phyloP scores from a whole-genome alignment of 1,284 basidiomycete species.

The Leccinum variabile region DNA sequence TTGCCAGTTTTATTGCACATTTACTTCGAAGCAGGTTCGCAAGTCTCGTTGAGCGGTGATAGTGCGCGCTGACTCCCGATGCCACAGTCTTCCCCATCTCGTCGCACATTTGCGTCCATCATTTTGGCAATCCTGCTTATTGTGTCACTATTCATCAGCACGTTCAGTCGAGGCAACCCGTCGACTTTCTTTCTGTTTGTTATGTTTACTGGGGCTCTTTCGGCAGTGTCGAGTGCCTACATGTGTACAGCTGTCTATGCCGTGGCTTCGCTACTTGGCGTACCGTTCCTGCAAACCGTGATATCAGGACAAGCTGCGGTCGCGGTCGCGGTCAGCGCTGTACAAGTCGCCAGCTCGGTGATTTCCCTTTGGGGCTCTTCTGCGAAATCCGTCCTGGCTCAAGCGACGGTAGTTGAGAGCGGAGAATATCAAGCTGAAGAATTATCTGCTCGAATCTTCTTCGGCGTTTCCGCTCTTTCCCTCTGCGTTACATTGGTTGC shows the following conservation, averaged over 20 bases:
- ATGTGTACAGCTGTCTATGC: slow-evolving; percentile 69
- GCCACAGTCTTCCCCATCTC: slow-evolving; percentile 46
- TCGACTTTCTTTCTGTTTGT: slow-evolving; percentile 63
- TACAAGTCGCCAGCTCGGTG: slow-evolving; percentile 67
- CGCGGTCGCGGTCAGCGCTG: slow-evolving; percentile 68
- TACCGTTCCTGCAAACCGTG: slow-evolving; percentile 62
- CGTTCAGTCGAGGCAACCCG: slow-evolving; percentile 54
- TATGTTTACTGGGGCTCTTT: slow-evolving; percentile 54
- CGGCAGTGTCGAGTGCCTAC: slow-evolving; percentile 63
- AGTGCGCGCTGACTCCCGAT: slow-evolving; percentile 31
- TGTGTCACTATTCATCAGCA: slow-evolving; percentile 58
- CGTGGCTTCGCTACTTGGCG: slow-evolving; percentile 72
- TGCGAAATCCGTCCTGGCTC: slow-evolving; percentile 17
- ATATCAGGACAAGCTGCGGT: slow-evolving; percentile 79
- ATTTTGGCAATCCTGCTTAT: slow-evolving; percentile 50
- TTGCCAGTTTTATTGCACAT: slow-evolving; percentile 71
- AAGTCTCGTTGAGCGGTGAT: slow-evolving; percentile 1
- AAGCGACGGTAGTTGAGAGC: neutral
- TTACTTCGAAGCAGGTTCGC: slow-evolving; percentile 62
- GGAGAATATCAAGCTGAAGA: slow-evolving; percentile 52
- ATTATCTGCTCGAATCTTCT: slow-evolving; percentile 69
- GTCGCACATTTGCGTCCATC: slow-evolving; percentile 44
- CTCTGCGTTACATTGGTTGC: slow-evolving; percentile 52
- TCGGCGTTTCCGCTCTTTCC: slow-evolving; percentile 67
- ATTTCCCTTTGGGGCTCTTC: slow-evolving; percentile 51